Base-by-base conservation (phyloP, 352 stramenopile genomes). In the Phytophthora aleatoria region DNA sequence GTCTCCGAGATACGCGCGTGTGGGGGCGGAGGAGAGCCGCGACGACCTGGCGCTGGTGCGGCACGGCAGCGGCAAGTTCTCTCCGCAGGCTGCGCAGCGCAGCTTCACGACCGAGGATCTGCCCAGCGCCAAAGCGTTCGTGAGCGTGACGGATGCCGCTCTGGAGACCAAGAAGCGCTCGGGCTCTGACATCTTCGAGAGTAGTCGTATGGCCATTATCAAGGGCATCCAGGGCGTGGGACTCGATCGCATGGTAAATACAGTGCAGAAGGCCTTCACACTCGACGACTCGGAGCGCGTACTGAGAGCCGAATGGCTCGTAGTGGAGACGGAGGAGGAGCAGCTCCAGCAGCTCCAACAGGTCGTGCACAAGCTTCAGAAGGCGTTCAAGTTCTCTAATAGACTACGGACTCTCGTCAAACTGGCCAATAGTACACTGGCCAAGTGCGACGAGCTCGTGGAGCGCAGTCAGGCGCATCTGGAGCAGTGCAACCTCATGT, bases 301-400 rank as follows among this genome's bases (percentile, higher is more conserved):
- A 8, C 55, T 94, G 42, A 64, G 80, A 24, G 63, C 77, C 27
- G 83, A 94, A 59, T 96, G 85, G 85, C 75, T 91, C 47, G 49
- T 96, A 15, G 72, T 96, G 7, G 84, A 94, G 69, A 90, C 79
- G 30, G 87, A 96, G 60, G 85, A 92, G 28, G 57, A 89, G 52
- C 74, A 93, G 62, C 72, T 96, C 10, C 55, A 67, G 13, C 71
- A 79, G 41, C 73, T 96, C 3, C 82, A 90, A 45, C 61, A 81
- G 3, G 74, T 83, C 24, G 74, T 96, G 36, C 71, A 79, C 28
- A 78, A 83, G 27, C 72, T 96, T 1, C 76, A 92, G 42, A 82
- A 89, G 43, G 87, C 85, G n/a, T 91, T 96, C 63, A 79, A 93
- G 65, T 91, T 96, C 60, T 87, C 81, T 38, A 92, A 93, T 61